These are phyloP conservation scores for Gynochthodes officinalis DNA, from an alignment of 257 asterid species.

Conservation along the genomic window DNA sequence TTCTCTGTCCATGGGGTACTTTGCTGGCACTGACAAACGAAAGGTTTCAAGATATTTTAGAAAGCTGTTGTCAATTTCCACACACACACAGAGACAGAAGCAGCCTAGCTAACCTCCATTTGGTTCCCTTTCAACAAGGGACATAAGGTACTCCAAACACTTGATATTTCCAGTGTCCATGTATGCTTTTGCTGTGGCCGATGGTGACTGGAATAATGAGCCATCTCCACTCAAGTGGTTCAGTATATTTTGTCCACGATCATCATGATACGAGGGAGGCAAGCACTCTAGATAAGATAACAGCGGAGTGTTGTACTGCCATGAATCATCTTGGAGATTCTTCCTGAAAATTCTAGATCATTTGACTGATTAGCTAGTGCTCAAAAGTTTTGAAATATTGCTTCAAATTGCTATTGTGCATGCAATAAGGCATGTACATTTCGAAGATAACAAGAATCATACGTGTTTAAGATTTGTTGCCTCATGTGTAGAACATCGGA, in stretches of 20 bases:
- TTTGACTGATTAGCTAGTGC: neutral
- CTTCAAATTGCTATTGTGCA: neutral
- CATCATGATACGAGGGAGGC: constrained; percentile 18
- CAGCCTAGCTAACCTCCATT: too few relatives aligned
- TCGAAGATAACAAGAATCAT: neutral
- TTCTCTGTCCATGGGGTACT: constrained; percentile 46
- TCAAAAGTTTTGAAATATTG: neutral
- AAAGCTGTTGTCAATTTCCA: too few relatives aligned
- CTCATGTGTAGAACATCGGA: constrained; percentile 26
- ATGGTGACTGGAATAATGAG: constrained; percentile 46
- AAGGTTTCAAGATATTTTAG: neutral
- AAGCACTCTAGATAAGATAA: constrained; percentile 40
- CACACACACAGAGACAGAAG: too few relatives aligned
- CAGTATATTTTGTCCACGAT: constrained; percentile 7
- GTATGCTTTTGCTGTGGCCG: constrained; percentile 50
- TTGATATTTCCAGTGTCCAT: constrained; percentile 31
- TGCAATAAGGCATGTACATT: neutral
- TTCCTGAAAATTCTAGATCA: constrained; percentile 22
- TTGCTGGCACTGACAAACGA: constrained; percentile 25
- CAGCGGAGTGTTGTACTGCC: constrained; percentile 24
- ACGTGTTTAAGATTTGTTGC: constrained; percentile 36
- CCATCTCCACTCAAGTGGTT: constrained; percentile 32
- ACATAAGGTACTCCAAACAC: constrained; percentile 30
- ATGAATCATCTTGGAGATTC: constrained; percentile 16
- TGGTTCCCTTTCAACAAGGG: constrained; percentile 38